phyloP scores from a whole-genome alignment of 148 eudicot species.

The Chenopodium formosanum region DNA sequence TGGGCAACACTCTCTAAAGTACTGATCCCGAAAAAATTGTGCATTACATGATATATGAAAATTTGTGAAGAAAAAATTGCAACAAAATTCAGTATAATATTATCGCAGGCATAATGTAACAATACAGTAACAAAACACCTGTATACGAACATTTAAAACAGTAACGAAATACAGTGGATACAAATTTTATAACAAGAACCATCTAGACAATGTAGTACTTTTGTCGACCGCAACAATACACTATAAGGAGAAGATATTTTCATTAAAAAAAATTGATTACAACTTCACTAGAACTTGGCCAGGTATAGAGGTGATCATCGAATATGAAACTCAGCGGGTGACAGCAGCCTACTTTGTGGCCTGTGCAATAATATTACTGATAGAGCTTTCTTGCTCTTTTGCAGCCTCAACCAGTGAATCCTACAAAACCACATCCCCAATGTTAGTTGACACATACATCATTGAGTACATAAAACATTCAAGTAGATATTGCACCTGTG shows the following conservation, averaged over 20 bases:
- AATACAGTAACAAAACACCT: no score
- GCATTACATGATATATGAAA: no score
- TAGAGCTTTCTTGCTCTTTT: conserved; percentile 77
- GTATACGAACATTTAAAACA: not conserved
- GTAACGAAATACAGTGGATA: not conserved
- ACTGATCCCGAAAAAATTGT: no score
- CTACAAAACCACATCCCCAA: conserved; percentile 33
- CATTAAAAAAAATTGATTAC: not conserved
- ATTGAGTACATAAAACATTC: not conserved
- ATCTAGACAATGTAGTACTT: conserved; percentile 8
- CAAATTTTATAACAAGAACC: not conserved
- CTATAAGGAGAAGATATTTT: not conserved
- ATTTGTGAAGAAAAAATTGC: not conserved
- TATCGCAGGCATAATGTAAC: not conserved
- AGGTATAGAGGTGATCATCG: not conserved
- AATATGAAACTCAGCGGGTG: not conserved
- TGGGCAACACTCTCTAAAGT: not conserved
- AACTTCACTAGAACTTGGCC: conserved; percentile 7
- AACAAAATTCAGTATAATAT: not conserved
- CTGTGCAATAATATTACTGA: conserved; percentile 84
- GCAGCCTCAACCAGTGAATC: conserved; percentile 89
- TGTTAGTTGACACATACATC: not conserved
- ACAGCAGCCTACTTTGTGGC: conserved; percentile 59
- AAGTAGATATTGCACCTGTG: conserved; percentile 56
- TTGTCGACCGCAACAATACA: not conserved